Percentiles rank a stretch among this genome's conserved stretches.
phyloP scores from a whole-genome alignment of 2,329 filamentous ascomycete genomes.

The Claviceps sp. region DNA sequence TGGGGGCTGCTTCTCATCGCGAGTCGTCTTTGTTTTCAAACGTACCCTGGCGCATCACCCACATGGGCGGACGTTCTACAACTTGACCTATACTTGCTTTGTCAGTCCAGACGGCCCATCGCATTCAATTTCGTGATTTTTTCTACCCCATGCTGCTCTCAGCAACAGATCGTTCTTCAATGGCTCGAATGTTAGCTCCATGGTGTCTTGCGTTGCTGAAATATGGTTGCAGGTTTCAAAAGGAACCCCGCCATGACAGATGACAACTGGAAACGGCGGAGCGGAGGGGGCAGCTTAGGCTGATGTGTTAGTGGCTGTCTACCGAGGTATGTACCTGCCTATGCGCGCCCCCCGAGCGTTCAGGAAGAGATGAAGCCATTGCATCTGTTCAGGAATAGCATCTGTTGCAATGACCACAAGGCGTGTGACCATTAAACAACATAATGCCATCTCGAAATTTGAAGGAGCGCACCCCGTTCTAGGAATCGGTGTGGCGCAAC shows the following conservation, averaged over 20 bases:
- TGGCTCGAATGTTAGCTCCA: conserved; percentile 63
- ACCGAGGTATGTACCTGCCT: not conserved
- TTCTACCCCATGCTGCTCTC: conserved; percentile 75
- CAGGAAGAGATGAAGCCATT: no score
- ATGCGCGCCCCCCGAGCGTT: not conserved
- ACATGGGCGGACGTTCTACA: conserved; percentile 87
- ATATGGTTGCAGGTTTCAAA: not conserved
- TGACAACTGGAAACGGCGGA: not conserved
- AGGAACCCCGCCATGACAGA: not conserved
- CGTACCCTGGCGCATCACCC: conserved; percentile 98
- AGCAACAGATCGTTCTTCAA: conserved; percentile 88
- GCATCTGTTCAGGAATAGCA: no score
- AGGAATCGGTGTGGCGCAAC: no score
- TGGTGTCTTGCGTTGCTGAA: conserved; percentile 23
- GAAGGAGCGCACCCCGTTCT: no score
- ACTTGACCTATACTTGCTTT: conserved; percentile 51
- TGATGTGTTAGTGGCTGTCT: not conserved
- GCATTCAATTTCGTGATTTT: not conserved
- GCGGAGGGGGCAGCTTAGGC: not conserved
- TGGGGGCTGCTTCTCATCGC: not conserved
- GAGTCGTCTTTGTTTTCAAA: not conserved
- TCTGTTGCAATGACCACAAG: no score
- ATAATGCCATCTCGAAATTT: no score
- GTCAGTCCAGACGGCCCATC: not conserved
- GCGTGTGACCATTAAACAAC: no score